Base-by-base conservation (phyloP, 805 yeast species). In the Candida sithepensis region DNA sequence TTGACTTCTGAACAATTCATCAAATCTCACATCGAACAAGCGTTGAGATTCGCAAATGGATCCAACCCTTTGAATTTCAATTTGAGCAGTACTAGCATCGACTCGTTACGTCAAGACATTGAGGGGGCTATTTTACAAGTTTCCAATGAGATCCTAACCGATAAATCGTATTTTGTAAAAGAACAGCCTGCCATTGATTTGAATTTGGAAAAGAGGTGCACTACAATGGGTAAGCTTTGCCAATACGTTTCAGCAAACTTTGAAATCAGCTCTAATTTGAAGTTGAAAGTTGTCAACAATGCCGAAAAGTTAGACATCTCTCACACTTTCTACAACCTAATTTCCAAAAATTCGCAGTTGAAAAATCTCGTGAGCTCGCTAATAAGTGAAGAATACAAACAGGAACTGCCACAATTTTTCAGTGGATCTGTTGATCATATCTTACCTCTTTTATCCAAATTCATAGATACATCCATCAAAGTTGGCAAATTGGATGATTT, bases 21-120 rank as follows among this genome's bases (percentile, higher is more conserved):
- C 30, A 84, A 83, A 59, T 78, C 88, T 0, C 91, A 84, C 56
- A 78, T 92, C 20, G 94, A 85, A 54, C 97, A 91, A 65, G 96
- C 91, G 0, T 79, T 91, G 1, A 85, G 83, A 57, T 86, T 79
- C 52, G 75, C 80, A 2, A 39, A 26, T 23, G 33, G 42, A 5
- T 34, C 40, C 13, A 51, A 54, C 2, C 56, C 58, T 6, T 40
- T 65, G 18, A 37, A 50, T 13, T 63, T 57, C 49, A 42, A 53
- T 36, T 28, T 64, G 5, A 42, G 61, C 2, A 75, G 72, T 13
- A 65, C 79, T 3, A 72, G 73, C 8, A 65, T 81, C 47, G 42
- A 48, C 9, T 39, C 57, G 9, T 74, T 74, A 24, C 50, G 63
- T 1, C 57, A 61, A 1, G 81, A 74, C 28, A 63, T 82, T 19